Evolutionary conservation across 768 basidiomycete species (phyloP), one percentile per base, ranked within the genome.

Genomic region (Termitomyces sp.): DNA sequence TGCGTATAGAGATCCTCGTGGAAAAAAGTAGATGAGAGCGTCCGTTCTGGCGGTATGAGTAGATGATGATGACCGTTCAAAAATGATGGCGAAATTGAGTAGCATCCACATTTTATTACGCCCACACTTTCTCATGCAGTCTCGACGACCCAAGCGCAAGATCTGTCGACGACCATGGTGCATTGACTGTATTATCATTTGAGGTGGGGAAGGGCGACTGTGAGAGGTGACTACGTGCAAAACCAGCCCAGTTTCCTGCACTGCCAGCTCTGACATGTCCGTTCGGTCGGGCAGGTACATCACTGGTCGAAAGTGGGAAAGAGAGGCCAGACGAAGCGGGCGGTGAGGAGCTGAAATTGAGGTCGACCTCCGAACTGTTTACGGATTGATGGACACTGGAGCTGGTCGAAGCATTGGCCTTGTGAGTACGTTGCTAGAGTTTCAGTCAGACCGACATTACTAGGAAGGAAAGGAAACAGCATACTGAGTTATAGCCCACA

Each of bases 181-280:
- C 80, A 69, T 80, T 83, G 57, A 76, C 73, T 69, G 81, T 84
- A 66, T 77, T 78, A 61, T 88, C 86, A 63, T 82, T 79, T 33
- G 80, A 83, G 4, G 84, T 82, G 13, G 85, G 78, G 66, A 84
- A 84, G 42, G 84, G 75, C 40, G 79, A 77, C 61, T 78, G 75
- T 56, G 75, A 74, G 56, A 86, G 75, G 69, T 80, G 80, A 68
- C 75, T 82, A 70, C 87, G 82, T 32, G 84, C 70, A 66, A 89
- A 78, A 67, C 75, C 84, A 46, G 79, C 87, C 91, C 91, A 92
- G 70, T 91, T 92, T 36, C 90, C 90, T 32, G 88, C 88, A 71
- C 90, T 92, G 50, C 91, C 91, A 48, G 89, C 85, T 63, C 91
- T 87, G 61, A 85, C 84, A 69, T 92, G 90, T 40, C 88, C 87